Evolutionary conservation across 345 rosid species (phyloP).

Genomic region (Litchi chinensis): DNA sequence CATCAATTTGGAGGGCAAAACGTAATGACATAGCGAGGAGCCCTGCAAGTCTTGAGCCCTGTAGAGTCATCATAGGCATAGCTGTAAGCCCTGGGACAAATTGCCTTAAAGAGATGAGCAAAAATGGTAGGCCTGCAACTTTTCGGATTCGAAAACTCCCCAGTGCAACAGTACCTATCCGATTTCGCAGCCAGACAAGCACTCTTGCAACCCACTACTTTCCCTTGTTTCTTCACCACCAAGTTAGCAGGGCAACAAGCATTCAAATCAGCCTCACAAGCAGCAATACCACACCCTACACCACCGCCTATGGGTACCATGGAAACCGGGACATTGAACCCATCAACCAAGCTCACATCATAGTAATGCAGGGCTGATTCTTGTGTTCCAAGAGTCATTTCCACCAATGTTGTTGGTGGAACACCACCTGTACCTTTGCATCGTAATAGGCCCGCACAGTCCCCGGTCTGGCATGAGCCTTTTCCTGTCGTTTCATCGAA

Average conservation of each 20-base stretch:
- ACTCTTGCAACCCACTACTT: conserved; percentile 54
- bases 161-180: conserved; percentile 52
- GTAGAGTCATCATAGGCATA: conserved; percentile 53
- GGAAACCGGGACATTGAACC: conserved; percentile 51
- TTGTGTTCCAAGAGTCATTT: conserved; percentile 52
- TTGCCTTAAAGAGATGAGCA: conserved; percentile 48
- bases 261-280: conserved; percentile 53
- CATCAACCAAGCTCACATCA: conserved; percentile 57
- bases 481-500: conserved; percentile 38
- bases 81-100: conserved; percentile 52
- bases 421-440: conserved; percentile 51
- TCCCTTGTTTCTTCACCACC: conserved; percentile 38
- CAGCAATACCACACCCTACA: conserved; percentile 38
- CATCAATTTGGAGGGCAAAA: conserved; percentile 49
- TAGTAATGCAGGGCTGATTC: conserved; percentile 50
- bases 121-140: conserved; percentile 45
- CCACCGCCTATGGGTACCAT: conserved; percentile 47
- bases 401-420: conserved; percentile 48
- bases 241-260: conserved; percentile 42
- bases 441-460: conserved; percentile 41
- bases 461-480: conserved; percentile 52
- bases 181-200: conserved; percentile 51
- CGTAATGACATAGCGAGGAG: conserved; percentile 48
- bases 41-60: conserved; percentile 47
- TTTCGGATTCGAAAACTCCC: conserved; percentile 39